A percentile compares a stretch with the other conserved stretches of the same genome.
Evolutionary conservation across 805 yeast species (phyloP).

Genomic region (Pichia pseudocactophila): DNA sequence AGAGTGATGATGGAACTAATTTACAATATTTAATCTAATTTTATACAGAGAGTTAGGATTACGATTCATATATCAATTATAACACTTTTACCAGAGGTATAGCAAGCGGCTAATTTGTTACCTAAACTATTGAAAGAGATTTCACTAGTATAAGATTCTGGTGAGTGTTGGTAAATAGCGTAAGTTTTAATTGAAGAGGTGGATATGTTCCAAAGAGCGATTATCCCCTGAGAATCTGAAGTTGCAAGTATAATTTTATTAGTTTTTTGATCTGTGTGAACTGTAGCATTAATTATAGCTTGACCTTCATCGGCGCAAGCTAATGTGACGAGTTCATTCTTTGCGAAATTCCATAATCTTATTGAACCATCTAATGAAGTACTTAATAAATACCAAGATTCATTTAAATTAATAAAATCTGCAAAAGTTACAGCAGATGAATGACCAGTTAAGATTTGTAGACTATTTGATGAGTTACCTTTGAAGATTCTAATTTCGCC

Average conservation of each 20-base stretch:
- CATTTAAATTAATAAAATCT: constrained; percentile 41
- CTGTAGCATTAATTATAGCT: constrained; percentile 44
- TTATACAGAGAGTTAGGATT: not conserved
- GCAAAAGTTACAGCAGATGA: constrained; percentile 48
- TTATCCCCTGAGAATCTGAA: constrained; percentile 58
- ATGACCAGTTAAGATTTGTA: constrained; percentile 44
- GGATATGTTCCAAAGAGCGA: constrained; percentile 42
- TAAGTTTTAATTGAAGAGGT: constrained; percentile 9
- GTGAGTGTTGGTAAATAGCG: constrained; percentile 20
- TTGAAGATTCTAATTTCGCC: constrained; percentile 66
- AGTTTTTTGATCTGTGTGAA: constrained; percentile 38
- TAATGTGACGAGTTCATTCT: constrained; percentile 32
- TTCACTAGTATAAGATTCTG: constrained; percentile 12
- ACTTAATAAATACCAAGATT: constrained; percentile 32
- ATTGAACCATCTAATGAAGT: constrained; percentile 66
- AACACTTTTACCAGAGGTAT: constrained; percentile 20
- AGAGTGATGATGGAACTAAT: not conserved
- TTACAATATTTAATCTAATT: not conserved
- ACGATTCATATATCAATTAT: constrained; percentile 14
- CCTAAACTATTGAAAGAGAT: constrained; percentile 22
- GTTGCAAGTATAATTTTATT: constrained; percentile 38
- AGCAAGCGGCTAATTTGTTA: constrained; percentile 21
- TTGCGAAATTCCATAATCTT: constrained; percentile 54
- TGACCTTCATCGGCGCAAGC: constrained; percentile 36
- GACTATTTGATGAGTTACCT: constrained; percentile 47